These are phyloP conservation scores for Metschnikowia corniflorae DNA, from an alignment of 805 yeast species.

Conservation along the genomic window DNA sequence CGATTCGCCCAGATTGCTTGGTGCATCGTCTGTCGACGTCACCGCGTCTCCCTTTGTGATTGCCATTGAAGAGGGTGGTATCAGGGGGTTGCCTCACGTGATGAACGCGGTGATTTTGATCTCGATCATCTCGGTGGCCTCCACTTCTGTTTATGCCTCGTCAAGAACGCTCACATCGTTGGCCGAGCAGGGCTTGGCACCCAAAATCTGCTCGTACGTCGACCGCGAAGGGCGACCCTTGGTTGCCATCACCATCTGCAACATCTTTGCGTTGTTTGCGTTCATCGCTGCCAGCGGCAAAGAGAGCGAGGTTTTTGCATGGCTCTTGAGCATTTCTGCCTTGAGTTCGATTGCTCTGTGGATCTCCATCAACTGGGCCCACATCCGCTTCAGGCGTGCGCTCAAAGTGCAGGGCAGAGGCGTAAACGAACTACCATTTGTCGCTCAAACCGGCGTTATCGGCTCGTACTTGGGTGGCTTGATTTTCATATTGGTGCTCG, in stretches of 20 bases:
- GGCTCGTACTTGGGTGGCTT: conserved; percentile 35
- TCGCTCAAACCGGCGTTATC: conserved; percentile 34
- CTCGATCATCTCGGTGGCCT: conserved; percentile 68
- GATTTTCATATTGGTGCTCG: conserved; percentile 33
- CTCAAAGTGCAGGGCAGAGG: conserved; percentile 48
- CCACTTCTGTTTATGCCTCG: conserved; percentile 66
- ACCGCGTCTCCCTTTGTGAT: conserved; percentile 77
- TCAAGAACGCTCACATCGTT: conserved; percentile 57
- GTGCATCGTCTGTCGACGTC: conserved; percentile 50
- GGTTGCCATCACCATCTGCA: conserved; percentile 56
- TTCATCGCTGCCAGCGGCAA: conserved; percentile 60
- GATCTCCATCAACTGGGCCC: conserved; percentile 70
- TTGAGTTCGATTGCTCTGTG: conserved; percentile 75
- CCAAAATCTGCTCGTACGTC: conserved; percentile 58
- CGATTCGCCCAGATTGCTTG: conserved; percentile 40
- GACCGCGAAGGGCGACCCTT: conserved; percentile 79
- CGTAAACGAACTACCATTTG: conserved; percentile 34
- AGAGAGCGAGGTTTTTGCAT: conserved; percentile 58
- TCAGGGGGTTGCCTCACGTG: conserved; percentile 58
- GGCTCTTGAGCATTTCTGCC: conserved; percentile 78
- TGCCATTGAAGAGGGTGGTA: conserved; percentile 63
- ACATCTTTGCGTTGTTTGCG: conserved; percentile 54
- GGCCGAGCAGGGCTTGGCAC: conserved; percentile 65
- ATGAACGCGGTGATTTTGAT: conserved; percentile 67
- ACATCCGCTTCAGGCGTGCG: conserved; percentile 61